Evolutionary conservation across 306 rosid genomes (phyloP).

Genomic region (Calophaca sinica): DNA sequence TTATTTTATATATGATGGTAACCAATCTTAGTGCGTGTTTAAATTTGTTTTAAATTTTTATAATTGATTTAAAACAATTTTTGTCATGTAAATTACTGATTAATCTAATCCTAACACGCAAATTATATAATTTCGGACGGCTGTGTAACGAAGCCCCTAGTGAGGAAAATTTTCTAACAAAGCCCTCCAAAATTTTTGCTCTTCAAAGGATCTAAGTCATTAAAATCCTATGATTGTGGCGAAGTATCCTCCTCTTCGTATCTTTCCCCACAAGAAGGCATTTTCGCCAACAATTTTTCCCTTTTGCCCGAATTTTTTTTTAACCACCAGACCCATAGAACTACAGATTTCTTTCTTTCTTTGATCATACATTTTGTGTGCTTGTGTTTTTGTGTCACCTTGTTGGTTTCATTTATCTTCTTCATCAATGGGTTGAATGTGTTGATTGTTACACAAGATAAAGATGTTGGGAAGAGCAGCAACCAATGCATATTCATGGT

Average conservation of each 20-base stretch:
- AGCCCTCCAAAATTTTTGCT: conserved; percentile 41
- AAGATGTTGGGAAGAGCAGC: conserved; percentile 95
- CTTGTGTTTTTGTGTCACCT: not conserved
- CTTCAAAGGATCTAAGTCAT: conserved; percentile 46
- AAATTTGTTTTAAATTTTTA: too few species aligned
- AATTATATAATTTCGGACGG: not conserved
- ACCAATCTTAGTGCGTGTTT: too few species aligned
- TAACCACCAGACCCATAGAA: conserved; percentile 15
- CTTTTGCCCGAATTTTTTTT: conserved; percentile 35
- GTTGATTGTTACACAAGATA: conserved; percentile 38
- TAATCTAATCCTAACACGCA: not conserved
- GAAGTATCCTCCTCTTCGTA: conserved; percentile 65
- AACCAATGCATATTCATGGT: conserved; percentile 93
- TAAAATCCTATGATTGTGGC: conserved; percentile 58
- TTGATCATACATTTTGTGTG: conserved; percentile 13
- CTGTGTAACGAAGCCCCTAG: not conserved
- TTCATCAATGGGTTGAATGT: conserved; percentile 44
- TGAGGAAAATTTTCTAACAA: not conserved
- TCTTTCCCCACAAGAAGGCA: conserved; percentile 40
- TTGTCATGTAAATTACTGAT: not conserved
- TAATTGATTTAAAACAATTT: too few species aligned
- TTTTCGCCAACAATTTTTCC: conserved; percentile 44
- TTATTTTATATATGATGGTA: too few species aligned
- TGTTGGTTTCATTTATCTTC: conserved; percentile 34
- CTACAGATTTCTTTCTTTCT: conserved; percentile 19